These are phyloP conservation scores for Corymbia maculata DNA, from an alignment of 345 rosid species.

Conservation along the genomic window DNA sequence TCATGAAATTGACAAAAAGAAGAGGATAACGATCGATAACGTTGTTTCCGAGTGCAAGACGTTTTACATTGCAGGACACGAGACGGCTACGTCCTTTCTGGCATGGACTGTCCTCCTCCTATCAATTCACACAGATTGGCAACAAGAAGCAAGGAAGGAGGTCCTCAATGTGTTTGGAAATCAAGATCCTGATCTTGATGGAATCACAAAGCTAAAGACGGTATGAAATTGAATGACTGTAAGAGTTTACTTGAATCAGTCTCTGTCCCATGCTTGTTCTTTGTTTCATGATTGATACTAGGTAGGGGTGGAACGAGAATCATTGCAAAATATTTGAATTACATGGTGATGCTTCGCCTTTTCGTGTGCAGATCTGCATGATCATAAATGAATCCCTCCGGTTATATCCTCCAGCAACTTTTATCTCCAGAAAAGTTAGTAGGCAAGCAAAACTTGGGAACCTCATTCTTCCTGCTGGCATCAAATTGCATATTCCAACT, in stretches of 20 bases:
- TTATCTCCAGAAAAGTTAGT: background rate
- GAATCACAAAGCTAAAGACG: background rate
- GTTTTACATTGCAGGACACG: constrained; percentile 18
- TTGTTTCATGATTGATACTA: no score
- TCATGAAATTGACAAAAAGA: background rate
- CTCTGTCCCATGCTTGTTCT: no score
- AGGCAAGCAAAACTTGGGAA: constrained; percentile 17
- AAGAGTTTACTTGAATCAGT: no score
- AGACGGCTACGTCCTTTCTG: constrained; percentile 11
- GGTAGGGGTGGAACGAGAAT: no score
- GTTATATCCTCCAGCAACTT: background rate
- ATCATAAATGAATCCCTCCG: constrained; percentile 7
- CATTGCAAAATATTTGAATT: no score
- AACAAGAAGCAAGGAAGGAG: constrained; percentile 26
- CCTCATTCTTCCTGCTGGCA: constrained; percentile 9
- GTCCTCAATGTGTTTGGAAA: constrained; percentile 17
- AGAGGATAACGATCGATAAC: background rate
- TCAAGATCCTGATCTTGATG: background rate
- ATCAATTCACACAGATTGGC: constrained; percentile 23
- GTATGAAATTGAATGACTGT: background rate
- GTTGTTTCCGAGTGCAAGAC: constrained; percentile 27
- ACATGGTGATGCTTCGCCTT: no score
- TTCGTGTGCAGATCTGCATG: constrained; percentile 9
- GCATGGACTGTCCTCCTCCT: constrained; percentile 21
- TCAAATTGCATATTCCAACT: constrained; percentile 1